Evolutionary conservation across 352 stramenopile species (phyloP).

Genomic region (Plasmopara muralis): DNA sequence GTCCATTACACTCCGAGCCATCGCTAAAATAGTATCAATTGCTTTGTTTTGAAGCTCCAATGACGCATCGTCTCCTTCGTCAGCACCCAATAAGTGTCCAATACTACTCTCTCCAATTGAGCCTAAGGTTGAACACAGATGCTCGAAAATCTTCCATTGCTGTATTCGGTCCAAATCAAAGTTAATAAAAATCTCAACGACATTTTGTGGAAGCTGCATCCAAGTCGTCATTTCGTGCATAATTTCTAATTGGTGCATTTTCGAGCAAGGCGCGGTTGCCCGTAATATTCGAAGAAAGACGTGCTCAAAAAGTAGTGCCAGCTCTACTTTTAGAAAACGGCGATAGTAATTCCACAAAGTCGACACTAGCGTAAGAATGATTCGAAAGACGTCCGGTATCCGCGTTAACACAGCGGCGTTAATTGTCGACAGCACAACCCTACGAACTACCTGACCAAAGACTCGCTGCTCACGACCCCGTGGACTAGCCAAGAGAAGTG

Average conservation of each 20-base stretch:
- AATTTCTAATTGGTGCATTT: constrained; percentile 63
- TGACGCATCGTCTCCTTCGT: constrained; percentile 32
- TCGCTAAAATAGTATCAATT: constrained; percentile 67
- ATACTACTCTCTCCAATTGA: constrained; percentile 62
- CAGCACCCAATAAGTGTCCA: constrained; percentile 17
- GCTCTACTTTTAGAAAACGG: constrained; percentile 73
- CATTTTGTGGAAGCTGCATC: constrained; percentile 80
- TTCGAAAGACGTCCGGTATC: constrained; percentile 50
- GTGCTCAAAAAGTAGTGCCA: constrained; percentile 78
- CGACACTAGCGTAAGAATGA: constrained; percentile 54
- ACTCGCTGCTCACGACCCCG: constrained; percentile 45
- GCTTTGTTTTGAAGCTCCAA: constrained; percentile 51
- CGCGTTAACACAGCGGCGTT: constrained; percentile 60
- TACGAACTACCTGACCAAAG: constrained; percentile 72
- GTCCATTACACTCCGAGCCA: constrained; percentile 81
- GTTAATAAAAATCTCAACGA: constrained; percentile 85
- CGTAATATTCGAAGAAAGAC: constrained; percentile 70
- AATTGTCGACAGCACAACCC: constrained; percentile 64
- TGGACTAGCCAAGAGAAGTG: constrained; percentile 44
- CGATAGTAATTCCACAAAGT: constrained; percentile 85
- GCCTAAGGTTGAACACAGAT: constrained; percentile 66
- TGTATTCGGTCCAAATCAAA: constrained; percentile 84
- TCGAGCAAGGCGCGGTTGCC: constrained; percentile 33
- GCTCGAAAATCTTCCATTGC: constrained; percentile 87
- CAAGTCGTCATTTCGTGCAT: constrained; percentile 72